Percentiles rank a stretch among this genome's conserved stretches.
Evolutionary conservation across 306 rosid genomes (phyloP).

Genomic region (Alnus glutinosa): DNA sequence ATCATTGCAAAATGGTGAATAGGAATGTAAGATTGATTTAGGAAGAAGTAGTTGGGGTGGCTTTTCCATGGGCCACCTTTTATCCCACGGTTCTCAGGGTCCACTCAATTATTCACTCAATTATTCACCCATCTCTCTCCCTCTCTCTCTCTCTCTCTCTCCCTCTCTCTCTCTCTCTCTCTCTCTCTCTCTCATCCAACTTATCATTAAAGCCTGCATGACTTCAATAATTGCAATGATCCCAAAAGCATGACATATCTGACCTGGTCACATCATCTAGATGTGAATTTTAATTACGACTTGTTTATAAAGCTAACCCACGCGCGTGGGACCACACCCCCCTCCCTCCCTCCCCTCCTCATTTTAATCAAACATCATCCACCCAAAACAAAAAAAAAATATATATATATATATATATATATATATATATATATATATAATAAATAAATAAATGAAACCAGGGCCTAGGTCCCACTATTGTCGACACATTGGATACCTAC

Average conservation of each 20-base stretch:
- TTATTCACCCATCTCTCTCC: conserved; percentile 38
- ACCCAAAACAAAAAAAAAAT: neutral
- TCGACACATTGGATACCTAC: conserved; percentile 6
- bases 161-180: neutral
- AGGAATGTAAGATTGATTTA: conserved; percentile 29
- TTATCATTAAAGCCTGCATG: conserved; percentile 92
- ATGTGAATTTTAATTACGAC: conserved; percentile 40
- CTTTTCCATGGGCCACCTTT: neutral
- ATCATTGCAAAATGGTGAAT: conserved; percentile 42
- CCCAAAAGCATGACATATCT: conserved; percentile 85
- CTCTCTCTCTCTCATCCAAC: conserved; percentile 17
- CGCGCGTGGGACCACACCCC: conserved; percentile 58
- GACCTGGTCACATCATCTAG: conserved; percentile 53
- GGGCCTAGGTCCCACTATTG: neutral
- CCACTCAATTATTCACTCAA: conserved; percentile 56
- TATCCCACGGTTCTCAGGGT: conserved; percentile 18
- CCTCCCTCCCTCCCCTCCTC: neutral
- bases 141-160: neutral
- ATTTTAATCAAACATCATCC: neutral
- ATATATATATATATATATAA: too few species aligned
- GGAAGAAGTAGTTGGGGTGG: conserved; percentile 4
- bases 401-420: neutral
- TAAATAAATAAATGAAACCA: neutral
- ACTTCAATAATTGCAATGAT: conserved; percentile 94
- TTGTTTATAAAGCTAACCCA: conserved; percentile 47